Evolutionary conservation across 352 stramenopile genomes (phyloP).

Genomic region (Blastocystis sp.): DNA sequence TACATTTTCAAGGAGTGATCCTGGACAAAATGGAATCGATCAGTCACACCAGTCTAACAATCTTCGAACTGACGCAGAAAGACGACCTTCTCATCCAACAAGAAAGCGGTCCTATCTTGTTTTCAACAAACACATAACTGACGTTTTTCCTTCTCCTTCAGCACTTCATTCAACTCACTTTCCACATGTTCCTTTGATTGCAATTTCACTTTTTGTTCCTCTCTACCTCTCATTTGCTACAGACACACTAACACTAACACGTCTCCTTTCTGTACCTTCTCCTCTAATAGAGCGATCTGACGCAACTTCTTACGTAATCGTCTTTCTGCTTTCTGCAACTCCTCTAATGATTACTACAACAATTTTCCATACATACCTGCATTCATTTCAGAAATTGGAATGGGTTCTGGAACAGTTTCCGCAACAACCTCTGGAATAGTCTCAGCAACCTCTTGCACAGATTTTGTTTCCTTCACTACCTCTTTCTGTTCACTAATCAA

Average conservation of each 20-base stretch:
- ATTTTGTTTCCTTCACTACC: not conserved
- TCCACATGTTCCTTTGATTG: not conserved
- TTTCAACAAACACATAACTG: not conserved
- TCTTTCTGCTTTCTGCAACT: not conserved
- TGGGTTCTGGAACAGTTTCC: too few species aligned
- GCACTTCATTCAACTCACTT: not conserved
- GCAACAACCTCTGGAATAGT: too few species aligned
- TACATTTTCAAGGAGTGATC: too few species aligned
- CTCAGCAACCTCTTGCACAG: not conserved
- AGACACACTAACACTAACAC: not conserved
- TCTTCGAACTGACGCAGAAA: too few species aligned
- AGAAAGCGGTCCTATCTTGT: not conserved
- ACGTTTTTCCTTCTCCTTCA: slow-evolving; percentile 11
- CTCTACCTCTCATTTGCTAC: not conserved
- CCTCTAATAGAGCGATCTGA: slow-evolving; percentile 10
- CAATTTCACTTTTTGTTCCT: slow-evolving; percentile 12
- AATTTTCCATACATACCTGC: too few species aligned
- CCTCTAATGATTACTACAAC: not conserved
- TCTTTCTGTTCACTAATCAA: not conserved
- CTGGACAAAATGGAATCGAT: too few species aligned
- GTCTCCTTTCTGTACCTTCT: not conserved
- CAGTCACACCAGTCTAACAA: too few species aligned
- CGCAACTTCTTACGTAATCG: slow-evolving; percentile 19
- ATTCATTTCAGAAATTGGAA: too few species aligned
- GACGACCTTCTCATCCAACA: not conserved